Evolutionary conservation across 2,329 filamentous ascomycete species (phyloP).

Genomic region (Fulvia fulva): DNA sequence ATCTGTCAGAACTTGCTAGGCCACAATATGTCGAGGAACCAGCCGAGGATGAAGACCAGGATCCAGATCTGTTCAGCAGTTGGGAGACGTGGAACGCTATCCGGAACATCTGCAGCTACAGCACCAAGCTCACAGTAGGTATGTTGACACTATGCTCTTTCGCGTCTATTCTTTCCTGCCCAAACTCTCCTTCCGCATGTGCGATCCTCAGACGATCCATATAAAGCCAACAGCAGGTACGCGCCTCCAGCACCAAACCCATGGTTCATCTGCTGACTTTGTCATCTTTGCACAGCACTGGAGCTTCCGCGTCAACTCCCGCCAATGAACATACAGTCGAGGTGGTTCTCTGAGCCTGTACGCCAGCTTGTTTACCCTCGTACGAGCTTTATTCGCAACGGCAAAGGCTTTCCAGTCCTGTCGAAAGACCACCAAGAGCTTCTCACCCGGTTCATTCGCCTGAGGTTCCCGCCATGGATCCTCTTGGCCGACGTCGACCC

Average conservation of each 20-base stretch:
- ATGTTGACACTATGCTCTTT: too few species aligned
- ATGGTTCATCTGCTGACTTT: conserved; percentile 3
- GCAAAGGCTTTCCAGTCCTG: conserved; percentile 56
- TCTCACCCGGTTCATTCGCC: conserved; percentile 54
- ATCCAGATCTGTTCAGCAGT: conserved; percentile 60
- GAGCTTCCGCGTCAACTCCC: conserved; percentile 58
- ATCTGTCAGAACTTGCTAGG: conserved; percentile 49
- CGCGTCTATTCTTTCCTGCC: neutral
- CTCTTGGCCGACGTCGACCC: conserved; percentile 56
- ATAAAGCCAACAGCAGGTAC: conserved; percentile 12
- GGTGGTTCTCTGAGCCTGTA: conserved; percentile 62
- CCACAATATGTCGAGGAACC: conserved; percentile 29
- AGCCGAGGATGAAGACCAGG: conserved; percentile 22
- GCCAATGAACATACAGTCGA: conserved; percentile 51
- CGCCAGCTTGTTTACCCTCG: conserved; percentile 53
- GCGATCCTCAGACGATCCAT: too few species aligned
- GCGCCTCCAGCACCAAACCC: neutral
- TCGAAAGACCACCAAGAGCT: conserved; percentile 56
- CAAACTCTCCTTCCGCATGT: conserved; percentile 1
- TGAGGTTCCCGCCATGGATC: conserved; percentile 57
- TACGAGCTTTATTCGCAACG: conserved; percentile 55
- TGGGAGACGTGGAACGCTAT: conserved; percentile 97
- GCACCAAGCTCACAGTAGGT: conserved; percentile 77
- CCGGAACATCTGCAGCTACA: conserved; percentile 80
- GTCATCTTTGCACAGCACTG: conserved; percentile 44